Conservation (phyloP, 164 flowering plant species). For the Protea cynaroides region DNA sequence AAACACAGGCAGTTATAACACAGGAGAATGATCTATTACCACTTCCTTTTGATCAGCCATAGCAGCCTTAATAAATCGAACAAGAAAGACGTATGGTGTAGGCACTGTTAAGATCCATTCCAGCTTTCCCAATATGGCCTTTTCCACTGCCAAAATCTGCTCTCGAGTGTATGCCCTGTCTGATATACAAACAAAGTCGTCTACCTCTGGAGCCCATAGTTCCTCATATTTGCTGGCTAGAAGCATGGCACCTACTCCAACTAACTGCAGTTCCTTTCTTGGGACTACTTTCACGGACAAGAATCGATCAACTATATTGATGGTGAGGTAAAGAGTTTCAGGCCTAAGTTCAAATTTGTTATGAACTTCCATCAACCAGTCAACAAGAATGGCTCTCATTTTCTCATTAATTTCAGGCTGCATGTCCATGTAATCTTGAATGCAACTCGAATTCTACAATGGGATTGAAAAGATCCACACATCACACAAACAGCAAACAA, state of each 20-base stretch:
- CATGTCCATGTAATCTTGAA: slow-evolving; percentile 56
- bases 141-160: slow-evolving; percentile 75
- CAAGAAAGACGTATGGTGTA: slow-evolving; percentile 78
- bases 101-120: slow-evolving; percentile 89
- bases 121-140: slow-evolving; percentile 59
- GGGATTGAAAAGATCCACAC: not conserved
- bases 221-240: slow-evolving; percentile 92
- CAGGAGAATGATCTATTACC: not conserved
- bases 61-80: slow-evolving; percentile 72
- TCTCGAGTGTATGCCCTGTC: slow-evolving; percentile 58
- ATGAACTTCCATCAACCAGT: slow-evolving; percentile 92
- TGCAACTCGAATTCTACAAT: slow-evolving; percentile 25
- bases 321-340: slow-evolving; percentile 80
- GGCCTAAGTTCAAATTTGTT: slow-evolving; percentile 69
- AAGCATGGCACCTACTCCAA: slow-evolving; percentile 81
- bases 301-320: slow-evolving; percentile 74
- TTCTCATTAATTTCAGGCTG: slow-evolving; percentile 71
- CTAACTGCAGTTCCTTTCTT: slow-evolving; percentile 67
- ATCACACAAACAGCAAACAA: not conserved
- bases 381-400: slow-evolving; percentile 82
- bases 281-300: slow-evolving; percentile 44
- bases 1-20: not conserved
- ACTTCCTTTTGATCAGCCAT: slow-evolving; percentile 36
- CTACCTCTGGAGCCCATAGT: slow-evolving; percentile 94
- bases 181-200: slow-evolving; percentile 74